Base-by-base conservation (phyloP, 1,284 basidiomycete species). In the Xerocomus nothofagi region DNA sequence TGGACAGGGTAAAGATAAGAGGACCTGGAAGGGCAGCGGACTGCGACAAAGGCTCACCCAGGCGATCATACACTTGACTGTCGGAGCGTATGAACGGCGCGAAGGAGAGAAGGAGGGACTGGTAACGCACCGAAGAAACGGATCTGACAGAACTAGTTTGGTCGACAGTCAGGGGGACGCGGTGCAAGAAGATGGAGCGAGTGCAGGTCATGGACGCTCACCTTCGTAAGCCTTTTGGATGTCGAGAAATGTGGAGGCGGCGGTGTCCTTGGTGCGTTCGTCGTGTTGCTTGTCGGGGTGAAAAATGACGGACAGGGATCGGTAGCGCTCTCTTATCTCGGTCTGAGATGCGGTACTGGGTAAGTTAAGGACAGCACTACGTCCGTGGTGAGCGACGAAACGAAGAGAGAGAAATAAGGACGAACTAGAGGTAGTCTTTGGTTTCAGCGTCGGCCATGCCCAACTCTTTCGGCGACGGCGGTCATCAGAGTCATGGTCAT, bases 241-340 rank as follows among this genome's bases (percentile, higher is more conserved):
- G 60, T 87, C 80, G 23, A 88, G 74, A 57, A 92, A 92, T 43
- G 78, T 76, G 39, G 78, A 73, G 23, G 81, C 78, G 3, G 90
- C 88, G 1, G 79, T 75, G 31, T 71, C 74, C 64, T 82, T 85
- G 50, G 76, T 71, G 5, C 68, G 62, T 44, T 80, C 75, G 58
- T 82, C 79, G n/a, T 71, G 76, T 55, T 92, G 88, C 62, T 87
- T 91, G 75, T 93, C 91, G 3, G 91, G 91, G 59, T 93, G 90
- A 50, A 91, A 88, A n/a, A 85, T 69, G n/a, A 91, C 74, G 1
- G 88, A 91, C 23, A 91, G 67, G 10, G 80, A 68, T 42, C 78
- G 75, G 64, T 91, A 86, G 39, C 84, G 77, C 51, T 91, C 89
- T 44, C 85, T 78, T 55, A 91, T 83, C 58, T 89, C 84, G 47